Evolutionary conservation across 1,139 yeast species (phyloP), one percentile per base, ranked within the genome.

Genomic region (Debaryomycetaceae sp.): DNA sequence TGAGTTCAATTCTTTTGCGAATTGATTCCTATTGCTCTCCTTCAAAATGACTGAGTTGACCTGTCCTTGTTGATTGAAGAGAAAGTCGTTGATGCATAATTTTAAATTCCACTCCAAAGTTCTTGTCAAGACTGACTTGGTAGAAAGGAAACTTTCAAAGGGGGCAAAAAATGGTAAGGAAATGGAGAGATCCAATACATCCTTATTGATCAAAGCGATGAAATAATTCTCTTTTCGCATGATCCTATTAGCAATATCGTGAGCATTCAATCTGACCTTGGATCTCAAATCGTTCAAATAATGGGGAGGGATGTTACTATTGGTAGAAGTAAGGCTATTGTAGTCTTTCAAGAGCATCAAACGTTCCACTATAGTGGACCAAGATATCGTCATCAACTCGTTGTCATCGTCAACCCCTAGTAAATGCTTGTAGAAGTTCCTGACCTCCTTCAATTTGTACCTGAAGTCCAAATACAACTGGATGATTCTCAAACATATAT

Each of bases 51-150:
- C 71, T 6, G 83, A 82, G 47, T 91, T 81, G n/a, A 95, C 69
- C 54, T 89, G 96, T 0, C 98, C 98, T 39, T 84, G 80, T 36
- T 80, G 80, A 58, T 87, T 88, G 66, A 91, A 95, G 0, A 87
- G 83, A 62, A 82, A 91, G 49, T 95, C 96, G 62, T 88, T 80
- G 27, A 95, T 81, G 60, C 98, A 93, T 27, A 93, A 69, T 54
- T 88, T 87, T 48, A 93, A 71, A 60, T 91, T 91, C 98, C 98
- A 95, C 58, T 93, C 99, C 52, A 95, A 67, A 1, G 97, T 89
- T 52, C 86, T 83, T 0, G 99, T 91, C 39, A 93, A 66, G 34
- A 85, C 78, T 11, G 70, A 59, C 34, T 65, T 62, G 45, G 55
- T 58, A 34, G 63, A 54, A 35, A 67, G 53, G 11, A 49, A 43